Evolutionary conservation across 2,329 filamentous ascomycete genomes (phyloP).

Genomic region (Botrytis fragariae): DNA sequence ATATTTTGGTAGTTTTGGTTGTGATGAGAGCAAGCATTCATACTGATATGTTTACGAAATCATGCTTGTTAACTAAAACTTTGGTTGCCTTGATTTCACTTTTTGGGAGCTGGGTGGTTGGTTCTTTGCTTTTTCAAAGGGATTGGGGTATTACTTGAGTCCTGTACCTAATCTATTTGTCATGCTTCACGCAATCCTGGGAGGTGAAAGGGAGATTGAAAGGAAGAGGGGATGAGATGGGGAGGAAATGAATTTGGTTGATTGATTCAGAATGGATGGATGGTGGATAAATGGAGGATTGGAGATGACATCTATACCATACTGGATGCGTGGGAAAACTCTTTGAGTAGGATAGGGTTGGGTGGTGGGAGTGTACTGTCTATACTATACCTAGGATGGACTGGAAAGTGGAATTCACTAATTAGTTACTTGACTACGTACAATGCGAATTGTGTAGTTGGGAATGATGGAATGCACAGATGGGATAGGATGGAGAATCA

Average conservation of each 20-base stretch:
- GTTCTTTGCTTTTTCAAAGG: neutral
- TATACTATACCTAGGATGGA: neutral
- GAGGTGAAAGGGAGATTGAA: neutral
- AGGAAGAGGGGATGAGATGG: neutral
- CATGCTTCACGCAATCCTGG: neutral
- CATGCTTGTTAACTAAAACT: conserved; percentile 11
- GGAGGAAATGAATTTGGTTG: neutral
- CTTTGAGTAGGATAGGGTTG: neutral
- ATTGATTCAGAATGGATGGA: neutral
- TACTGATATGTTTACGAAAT: neutral
- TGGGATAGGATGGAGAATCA: neutral
- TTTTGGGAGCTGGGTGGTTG: conserved; percentile 3
- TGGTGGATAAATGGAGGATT: neutral
- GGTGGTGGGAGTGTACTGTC: neutral
- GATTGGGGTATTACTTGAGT: neutral
- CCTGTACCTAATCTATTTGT: neutral
- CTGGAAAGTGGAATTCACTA: neutral
- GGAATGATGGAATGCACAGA: neutral
- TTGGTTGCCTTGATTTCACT: conserved; percentile 6
- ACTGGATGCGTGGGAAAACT: neutral
- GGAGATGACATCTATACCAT: neutral
- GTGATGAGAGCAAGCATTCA: neutral
- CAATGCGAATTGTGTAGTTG: neutral
- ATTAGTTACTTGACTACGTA: neutral
- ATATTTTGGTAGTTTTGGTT: conserved; percentile 6